Percentiles rank a stretch among this genome's conserved stretches.
Conservation (phyloP, 2,329 filamentous ascomycete species). For the Exutisphaerella laricina region DNA sequence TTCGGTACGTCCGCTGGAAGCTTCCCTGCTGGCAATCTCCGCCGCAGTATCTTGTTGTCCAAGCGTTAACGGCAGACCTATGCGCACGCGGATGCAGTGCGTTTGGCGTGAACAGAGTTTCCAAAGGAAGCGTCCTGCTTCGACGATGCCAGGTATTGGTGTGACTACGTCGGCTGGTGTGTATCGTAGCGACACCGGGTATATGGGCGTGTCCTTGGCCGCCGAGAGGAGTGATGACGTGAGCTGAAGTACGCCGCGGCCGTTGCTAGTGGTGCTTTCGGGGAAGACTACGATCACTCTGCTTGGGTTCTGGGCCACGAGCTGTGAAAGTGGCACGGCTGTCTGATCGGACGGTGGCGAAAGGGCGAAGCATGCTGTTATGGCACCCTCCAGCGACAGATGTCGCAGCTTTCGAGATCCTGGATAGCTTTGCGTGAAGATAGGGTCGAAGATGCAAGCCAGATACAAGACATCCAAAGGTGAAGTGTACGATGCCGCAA, state of each 20-base stretch:
- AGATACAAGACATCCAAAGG: constrained; percentile 92
- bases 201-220: constrained; percentile 66
- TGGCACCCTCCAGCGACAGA: constrained; percentile 70
- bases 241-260: constrained; percentile 78
- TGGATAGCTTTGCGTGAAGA: constrained; percentile 85
- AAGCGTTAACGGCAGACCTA: constrained; percentile 64
- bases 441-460: constrained; percentile 89
- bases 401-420: constrained; percentile 59
- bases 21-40: constrained; percentile 26
- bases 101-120: constrained; percentile 76
- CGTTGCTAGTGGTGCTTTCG: constrained; percentile 91
- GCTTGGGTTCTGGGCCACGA: constrained; percentile 63
- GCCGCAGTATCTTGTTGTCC: constrained; percentile 25
- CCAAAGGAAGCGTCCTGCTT: constrained; percentile 73
- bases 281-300: constrained; percentile 83
- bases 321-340: constrained; percentile 35
- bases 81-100: constrained; percentile 83
- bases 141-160: constrained; percentile 62
- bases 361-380: constrained; percentile 51
- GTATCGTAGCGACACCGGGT: constrained; percentile 86
- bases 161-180: constrained; percentile 86
- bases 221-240: constrained; percentile 69
- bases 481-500: constrained; percentile 85
- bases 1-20: constrained; percentile 12
- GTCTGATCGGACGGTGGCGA: constrained; percentile 19